A percentile compares a stretch with the other conserved stretches of the same genome.
phyloP scores from a whole-genome alignment of 2,329 filamentous ascomycete species.

The Xylaria sp. region DNA sequence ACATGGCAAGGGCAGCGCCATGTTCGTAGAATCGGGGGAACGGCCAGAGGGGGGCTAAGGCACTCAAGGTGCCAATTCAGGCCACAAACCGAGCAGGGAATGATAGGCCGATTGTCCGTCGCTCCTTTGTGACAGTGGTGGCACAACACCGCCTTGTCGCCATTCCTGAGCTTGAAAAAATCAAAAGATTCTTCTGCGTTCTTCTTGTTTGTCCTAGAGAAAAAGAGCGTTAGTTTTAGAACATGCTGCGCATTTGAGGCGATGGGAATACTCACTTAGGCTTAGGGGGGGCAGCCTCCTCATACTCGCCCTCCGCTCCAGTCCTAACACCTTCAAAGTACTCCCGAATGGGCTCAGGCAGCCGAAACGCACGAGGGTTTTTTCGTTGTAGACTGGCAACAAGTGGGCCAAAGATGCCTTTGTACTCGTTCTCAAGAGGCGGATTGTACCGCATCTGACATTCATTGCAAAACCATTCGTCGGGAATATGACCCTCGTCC shows the following conservation, averaged over 20 bases:
- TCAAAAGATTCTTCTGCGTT: conserved; percentile 72
- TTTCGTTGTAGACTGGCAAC: conserved; percentile 72
- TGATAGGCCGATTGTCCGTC: conserved; percentile 73
- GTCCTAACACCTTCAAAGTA: conserved; percentile 84
- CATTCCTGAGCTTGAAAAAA: conserved; percentile 74
- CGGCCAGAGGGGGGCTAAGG: conserved; percentile 82
- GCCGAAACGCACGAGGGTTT: conserved; percentile 76
- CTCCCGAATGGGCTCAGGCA: conserved; percentile 76
- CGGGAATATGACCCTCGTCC: conserved; percentile 69
- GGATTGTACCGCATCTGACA: conserved; percentile 66
- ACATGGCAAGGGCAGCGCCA: conserved; percentile 93
- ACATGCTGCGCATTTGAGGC: background rate
- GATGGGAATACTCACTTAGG: conserved; percentile 65
- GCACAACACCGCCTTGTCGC: conserved; percentile 81
- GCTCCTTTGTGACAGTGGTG: conserved; percentile 76
- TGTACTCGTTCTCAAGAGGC: conserved; percentile 55
- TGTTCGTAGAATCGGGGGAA: conserved; percentile 77
- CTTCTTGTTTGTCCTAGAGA: conserved; percentile 58
- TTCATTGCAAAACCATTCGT: conserved; percentile 87
- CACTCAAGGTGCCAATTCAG: conserved; percentile 94
- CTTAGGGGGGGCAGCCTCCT: conserved; percentile 66
- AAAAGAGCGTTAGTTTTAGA: conserved; percentile 47
- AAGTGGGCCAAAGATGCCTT: conserved; percentile 69
- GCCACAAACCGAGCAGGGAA: conserved; percentile 82
- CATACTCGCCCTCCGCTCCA: conserved; percentile 81